Base-by-base conservation (phyloP, 2,329 filamentous ascomycete genomes). In the Uncinocarpus reesii region DNA sequence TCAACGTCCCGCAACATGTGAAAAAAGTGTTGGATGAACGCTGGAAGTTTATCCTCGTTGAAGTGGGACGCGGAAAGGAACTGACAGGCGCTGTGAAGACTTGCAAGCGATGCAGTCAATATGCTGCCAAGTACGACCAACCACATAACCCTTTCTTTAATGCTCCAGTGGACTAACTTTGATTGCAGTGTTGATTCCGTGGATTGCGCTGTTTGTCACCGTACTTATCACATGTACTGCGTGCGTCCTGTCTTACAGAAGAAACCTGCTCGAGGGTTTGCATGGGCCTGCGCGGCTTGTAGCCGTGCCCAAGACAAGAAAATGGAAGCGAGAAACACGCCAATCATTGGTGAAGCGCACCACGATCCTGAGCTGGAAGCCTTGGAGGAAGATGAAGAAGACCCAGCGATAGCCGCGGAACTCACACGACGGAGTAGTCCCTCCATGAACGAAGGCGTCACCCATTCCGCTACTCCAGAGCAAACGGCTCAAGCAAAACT, bases 221-320 rank as follows among this genome's bases (percentile, higher is more conserved):
- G 88, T 65, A 96, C 90, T 11, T 98, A 95, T 69, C 92, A 98
- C 71, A 96, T 98, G 90, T 86, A 89, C 60, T 98, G 92, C 65
- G 92, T 98, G 49, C 83, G 84, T 52, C 92, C 92, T 34, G 87
- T 89, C 31, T 68, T 98, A 53, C 76, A 88, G 46, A 98, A 95
- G 67, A 98, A 98, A 67, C 92, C 92, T 16, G 95, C 90, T 40
- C 83, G 92, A 66, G 92, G 92, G 32, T 98, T 98, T 68, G 92
- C 88, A 3, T 98, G 92, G 92, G 90, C 92, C 24, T 98, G 92
- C 66, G 92, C 86, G 47, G 84, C 90, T 51, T 98, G 92, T 67
- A 95, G 88, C 65, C 83, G 90, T 59, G 89, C 87, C n/a, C 89
- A 95, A 63, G 92, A 96, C 67, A 81, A 86, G 57, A 93, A 86